Evolutionary conservation across 805 yeast genomes (phyloP).

Genomic region (Starmerella apicola): DNA sequence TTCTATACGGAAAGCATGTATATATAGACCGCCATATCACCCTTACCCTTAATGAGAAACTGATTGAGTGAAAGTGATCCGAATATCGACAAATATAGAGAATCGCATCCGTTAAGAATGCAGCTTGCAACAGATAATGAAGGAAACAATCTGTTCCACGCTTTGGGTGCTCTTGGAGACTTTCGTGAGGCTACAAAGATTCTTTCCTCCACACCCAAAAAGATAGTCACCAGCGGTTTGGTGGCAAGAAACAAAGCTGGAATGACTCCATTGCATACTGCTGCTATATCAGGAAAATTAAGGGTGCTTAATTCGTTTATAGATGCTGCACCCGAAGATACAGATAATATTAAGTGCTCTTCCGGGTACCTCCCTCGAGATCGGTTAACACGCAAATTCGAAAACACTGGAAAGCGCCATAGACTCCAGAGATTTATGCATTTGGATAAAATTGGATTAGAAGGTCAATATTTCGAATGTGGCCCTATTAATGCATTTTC

Average conservation of each 20-base stretch:
- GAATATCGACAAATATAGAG: no score
- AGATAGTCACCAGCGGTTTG: slow-evolving; percentile 11
- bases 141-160: slow-evolving; percentile 21
- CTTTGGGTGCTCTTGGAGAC: slow-evolving; percentile 19
- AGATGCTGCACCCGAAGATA: slow-evolving; percentile 18
- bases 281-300: slow-evolving; percentile 20
- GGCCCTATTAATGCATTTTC: slow-evolving; percentile 8
- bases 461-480: slow-evolving; percentile 2
- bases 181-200: slow-evolving; percentile 8
- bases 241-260: slow-evolving; percentile 18
- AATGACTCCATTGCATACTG: slow-evolving; percentile 20
- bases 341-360: not conserved
- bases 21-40: no score
- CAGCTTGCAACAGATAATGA: slow-evolving; percentile 4
- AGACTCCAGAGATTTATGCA: not conserved
- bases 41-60: no score
- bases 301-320: slow-evolving; percentile 13
- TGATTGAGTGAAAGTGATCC: no score
- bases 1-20: no score
- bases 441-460: slow-evolving; percentile 6
- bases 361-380: slow-evolving; percentile 11
- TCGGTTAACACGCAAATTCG: not conserved
- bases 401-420: not conserved
- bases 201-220: slow-evolving; percentile 11
- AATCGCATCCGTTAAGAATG: no score